phyloP scores from a whole-genome alignment of 164 flowering plant genomes.

The Aristolochia californica region DNA sequence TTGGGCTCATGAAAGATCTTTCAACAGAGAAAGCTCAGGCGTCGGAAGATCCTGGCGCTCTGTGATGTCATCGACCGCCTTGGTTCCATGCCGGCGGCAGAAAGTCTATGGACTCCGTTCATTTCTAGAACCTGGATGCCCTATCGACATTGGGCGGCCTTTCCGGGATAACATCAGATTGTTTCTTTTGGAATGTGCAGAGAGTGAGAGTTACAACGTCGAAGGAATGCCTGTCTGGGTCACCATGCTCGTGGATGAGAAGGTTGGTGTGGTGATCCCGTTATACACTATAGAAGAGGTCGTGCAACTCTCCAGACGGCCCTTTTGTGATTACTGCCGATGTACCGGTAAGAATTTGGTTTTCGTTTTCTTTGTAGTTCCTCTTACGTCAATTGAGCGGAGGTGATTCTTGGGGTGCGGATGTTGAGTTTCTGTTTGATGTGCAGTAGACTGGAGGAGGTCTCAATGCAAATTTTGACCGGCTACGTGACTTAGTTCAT shows the following conservation, averaged over 20 bases:
- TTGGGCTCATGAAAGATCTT: too few relatives aligned
- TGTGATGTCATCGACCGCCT: conserved; percentile 1
- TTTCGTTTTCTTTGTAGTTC: neutral
- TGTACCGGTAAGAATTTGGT: conserved; percentile 34
- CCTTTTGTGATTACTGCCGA: conserved; percentile 76
- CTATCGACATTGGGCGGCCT: conserved; percentile 30
- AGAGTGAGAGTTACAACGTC: conserved; percentile 32
- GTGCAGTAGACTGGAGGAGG: too few relatives aligned
- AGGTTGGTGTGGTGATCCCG: conserved; percentile 42
- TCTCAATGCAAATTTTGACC: too few relatives aligned
- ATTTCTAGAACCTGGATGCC: conserved; percentile 46
- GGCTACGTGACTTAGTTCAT: too few relatives aligned
- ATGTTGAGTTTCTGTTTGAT: neutral
- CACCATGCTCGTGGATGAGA: conserved; percentile 49
- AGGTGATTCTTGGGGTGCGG: neutral
- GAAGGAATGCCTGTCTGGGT: conserved; percentile 59
- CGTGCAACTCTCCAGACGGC: conserved; percentile 29
- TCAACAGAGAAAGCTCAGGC: too few relatives aligned
- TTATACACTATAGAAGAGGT: conserved; percentile 63
- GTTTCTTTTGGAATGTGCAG: conserved; percentile 51
- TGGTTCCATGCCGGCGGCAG: neutral
- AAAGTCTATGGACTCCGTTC: conserved; percentile 27
- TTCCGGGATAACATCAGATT: conserved; percentile 59
- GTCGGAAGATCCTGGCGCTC: neutral
- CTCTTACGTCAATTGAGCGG: neutral